Base-by-base conservation (phyloP, 2,329 filamentous ascomycete genomes). In the Hymenoscyphus scutula region DNA sequence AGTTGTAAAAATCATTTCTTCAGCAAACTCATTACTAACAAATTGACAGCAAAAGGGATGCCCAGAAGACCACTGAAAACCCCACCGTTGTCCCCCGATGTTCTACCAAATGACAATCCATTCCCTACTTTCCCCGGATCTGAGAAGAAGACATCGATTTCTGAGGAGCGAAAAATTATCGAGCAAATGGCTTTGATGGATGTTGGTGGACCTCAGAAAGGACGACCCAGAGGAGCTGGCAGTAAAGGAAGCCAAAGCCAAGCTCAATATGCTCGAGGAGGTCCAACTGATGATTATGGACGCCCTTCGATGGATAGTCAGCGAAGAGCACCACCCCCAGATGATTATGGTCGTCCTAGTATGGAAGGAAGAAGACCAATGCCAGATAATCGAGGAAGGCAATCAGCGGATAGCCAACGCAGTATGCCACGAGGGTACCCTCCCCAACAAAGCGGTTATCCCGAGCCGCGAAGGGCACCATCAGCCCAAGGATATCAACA, bases 31-130 rank as follows among this genome's bases (percentile, higher is more conserved):
- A 48, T 38, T 51, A 59, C 64, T 71, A 57, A 72, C 56, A 45
- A 19, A 32, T 60, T 56, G 25, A 56, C 59, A 69, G 66, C 63
- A 53, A 65, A 67, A 64, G 61, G 58, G 37, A 66, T 62, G 60
- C 58, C 57, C n/a, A 66, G 68, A 60, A 71, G 68, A 62, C 66
- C 69, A 25, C 51, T 72, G 30, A 70, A 74, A 64, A 69, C 69
- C 59, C 72, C 73, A 23, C 76, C 75, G 3, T 73, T 74, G 56
- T 78, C 76, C 37, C 74, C 78, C 53, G 74, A 76, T 51, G 71
- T 68, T 29, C 60, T 73, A 45, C 65, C 74, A 30, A 82, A 77
- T 73, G 81, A 84, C 62, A 80, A 78, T 66, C 81, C 81, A 2
- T 83, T 82, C 61, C 80, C 81, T 29, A 70, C 76, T 5, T 81